Conservation (phyloP, 2,329 filamentous ascomycete species). For the Fusarium sacchari region DNA sequence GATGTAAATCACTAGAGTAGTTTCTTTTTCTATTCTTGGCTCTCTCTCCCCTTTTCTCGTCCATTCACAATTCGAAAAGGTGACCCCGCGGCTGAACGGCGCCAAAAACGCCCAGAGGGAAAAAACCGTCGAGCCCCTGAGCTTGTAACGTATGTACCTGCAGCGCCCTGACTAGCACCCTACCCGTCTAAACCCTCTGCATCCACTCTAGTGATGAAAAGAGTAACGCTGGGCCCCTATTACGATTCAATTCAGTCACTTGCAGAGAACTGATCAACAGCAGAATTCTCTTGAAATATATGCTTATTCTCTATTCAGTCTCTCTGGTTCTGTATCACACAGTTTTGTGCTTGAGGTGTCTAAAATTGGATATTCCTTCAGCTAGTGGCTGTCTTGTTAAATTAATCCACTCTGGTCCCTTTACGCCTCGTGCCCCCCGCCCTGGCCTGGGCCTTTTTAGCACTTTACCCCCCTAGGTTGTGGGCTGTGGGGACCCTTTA, state of each 20-base stretch:
- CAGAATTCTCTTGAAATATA: neutral
- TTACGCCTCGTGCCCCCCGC: conserved; percentile 31
- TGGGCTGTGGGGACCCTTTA: conserved; percentile 15
- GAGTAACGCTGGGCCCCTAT: conserved; percentile 21
- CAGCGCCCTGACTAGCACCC: neutral
- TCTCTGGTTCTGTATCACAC: neutral
- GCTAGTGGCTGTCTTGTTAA: conserved; percentile 16
- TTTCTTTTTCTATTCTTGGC: conserved; percentile 4
- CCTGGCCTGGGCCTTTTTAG: neutral
- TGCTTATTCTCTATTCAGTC: neutral
- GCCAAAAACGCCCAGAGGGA: conserved; percentile 11
- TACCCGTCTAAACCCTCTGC: neutral
- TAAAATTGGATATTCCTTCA: conserved; percentile 24
- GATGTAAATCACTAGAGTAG: conserved; percentile 1
- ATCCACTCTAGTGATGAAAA: neutral
- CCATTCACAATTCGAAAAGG: conserved; percentile 1
- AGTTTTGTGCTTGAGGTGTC: neutral
- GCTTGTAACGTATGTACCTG: conserved; percentile 1
- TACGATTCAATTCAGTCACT: neutral
- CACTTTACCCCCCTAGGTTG: conserved; percentile 3
- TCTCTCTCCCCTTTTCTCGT: conserved; percentile 21
- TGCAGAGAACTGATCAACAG: neutral
- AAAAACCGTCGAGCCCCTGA: conserved; percentile 30
- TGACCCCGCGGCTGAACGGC: conserved; percentile 29
- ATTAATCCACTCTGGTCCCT: conserved; percentile 31